Evolutionary conservation across 345 rosid genomes (phyloP).

Genomic region (Sisymbrium irio): DNA sequence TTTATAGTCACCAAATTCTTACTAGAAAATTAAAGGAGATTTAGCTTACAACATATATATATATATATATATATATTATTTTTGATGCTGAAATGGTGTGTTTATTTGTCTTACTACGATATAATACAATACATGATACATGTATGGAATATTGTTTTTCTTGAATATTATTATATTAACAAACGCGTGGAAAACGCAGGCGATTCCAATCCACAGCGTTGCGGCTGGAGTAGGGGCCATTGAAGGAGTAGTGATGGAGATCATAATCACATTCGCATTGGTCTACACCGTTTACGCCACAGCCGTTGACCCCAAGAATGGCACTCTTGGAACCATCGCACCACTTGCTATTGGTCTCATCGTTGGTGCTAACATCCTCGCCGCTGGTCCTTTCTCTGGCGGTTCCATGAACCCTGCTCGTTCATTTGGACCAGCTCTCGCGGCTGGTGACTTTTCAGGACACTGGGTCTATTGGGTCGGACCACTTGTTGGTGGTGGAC

Average conservation of each 20-base stretch:
- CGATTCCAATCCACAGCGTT: conserved; percentile 63
- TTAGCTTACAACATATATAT: too few species aligned
- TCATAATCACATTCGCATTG: conserved; percentile 73
- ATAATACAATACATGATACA: too few species aligned
- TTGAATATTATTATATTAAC: not conserved
- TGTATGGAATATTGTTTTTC: not conserved
- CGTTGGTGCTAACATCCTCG: conserved; percentile 89
- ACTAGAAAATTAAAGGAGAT: too few species aligned
- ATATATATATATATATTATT: too few species aligned
- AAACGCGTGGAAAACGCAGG: conserved; percentile 36
- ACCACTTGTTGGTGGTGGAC: conserved; percentile 82
- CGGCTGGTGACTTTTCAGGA: conserved; percentile 60
- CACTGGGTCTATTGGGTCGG: conserved; percentile 96
- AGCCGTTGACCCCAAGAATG: conserved; percentile 89
- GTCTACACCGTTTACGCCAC: conserved; percentile 91
- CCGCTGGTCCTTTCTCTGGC: conserved; percentile 88
- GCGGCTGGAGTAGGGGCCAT: conserved; percentile 69
- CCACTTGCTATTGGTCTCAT: conserved; percentile 90
- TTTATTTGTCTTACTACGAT: too few species aligned
- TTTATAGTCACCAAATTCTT: too few species aligned
- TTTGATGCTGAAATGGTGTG: too few species aligned
- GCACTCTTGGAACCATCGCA: conserved; percentile 73
- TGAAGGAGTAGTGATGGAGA: conserved; percentile 86
- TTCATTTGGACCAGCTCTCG: conserved; percentile 86
- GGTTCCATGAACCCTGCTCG: conserved; percentile 97